A percentile compares a stretch with the other conserved stretches of the same genome.
These are phyloP conservation scores for Phytophthora lateralis DNA, from an alignment of 352 stramenopile genomes.

Conservation along the genomic window DNA sequence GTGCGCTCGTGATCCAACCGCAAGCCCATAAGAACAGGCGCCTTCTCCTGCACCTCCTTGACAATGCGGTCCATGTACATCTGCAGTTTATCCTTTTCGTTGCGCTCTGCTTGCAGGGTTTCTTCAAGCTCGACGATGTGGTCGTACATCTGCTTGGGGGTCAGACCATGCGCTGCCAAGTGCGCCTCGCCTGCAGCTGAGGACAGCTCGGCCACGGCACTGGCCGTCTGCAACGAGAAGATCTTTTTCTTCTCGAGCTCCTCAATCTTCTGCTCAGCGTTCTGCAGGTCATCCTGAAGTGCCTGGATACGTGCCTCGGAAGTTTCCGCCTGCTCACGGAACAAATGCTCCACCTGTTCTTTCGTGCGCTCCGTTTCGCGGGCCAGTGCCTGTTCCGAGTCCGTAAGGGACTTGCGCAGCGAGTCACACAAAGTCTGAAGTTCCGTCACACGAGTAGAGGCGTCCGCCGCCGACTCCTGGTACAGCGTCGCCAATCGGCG, in stretches of 20 bases:
- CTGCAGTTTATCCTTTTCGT: conserved; percentile 89
- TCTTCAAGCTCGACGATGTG: conserved; percentile 90
- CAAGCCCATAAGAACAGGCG: conserved; percentile 89
- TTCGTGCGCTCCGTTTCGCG: conserved; percentile 74
- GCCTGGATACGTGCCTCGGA: conserved; percentile 63
- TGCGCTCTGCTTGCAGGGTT: conserved; percentile 73
- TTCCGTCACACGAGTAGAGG: conserved; percentile 56
- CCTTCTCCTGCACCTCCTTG: conserved; percentile 92
- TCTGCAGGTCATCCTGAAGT: conserved; percentile 59
- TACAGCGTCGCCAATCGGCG: conserved; percentile 75
- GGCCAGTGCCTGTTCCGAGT: conserved; percentile 63
- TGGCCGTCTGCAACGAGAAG: conserved; percentile 52
- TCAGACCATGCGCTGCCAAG: conserved; percentile 67
- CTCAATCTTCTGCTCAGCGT: conserved; percentile 55
- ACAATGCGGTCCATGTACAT: conserved; percentile 92
- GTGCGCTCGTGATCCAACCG: conserved; percentile 91
- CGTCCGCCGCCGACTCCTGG: conserved; percentile 65
- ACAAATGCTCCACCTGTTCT: conserved; percentile 74
- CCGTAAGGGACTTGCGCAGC: conserved; percentile 58
- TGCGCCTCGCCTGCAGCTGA: conserved; percentile 65
- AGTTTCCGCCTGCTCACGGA: conserved; percentile 63
- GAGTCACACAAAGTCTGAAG: conserved; percentile 63
- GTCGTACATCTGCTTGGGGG: conserved; percentile 90
- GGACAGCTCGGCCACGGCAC: conserved; percentile 63
- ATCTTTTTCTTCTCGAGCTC: conserved; percentile 75